phyloP scores from a whole-genome alignment of 441 rosid genomes.

The Erodium texanum region DNA sequence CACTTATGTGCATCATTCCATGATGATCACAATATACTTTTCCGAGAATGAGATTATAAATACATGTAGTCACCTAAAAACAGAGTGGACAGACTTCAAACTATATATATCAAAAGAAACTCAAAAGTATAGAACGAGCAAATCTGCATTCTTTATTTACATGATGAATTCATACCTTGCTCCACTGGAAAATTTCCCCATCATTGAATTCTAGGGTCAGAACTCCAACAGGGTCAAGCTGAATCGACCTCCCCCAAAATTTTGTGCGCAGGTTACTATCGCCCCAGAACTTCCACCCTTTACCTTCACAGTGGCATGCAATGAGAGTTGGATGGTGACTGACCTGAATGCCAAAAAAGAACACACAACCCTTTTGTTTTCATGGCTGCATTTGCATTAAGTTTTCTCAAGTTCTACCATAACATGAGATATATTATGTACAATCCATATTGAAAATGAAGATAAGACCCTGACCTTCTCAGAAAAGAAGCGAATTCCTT shows the following conservation, averaged over 20 bases:
- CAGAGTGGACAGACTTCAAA: conserved; percentile 17
- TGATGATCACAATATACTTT: conserved; percentile 90
- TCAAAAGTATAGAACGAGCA: conserved; percentile 11
- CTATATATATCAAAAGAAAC: no score
- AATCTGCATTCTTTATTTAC: no score
- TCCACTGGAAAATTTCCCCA: conserved; percentile 92
- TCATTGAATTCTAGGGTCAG: conserved; percentile 86
- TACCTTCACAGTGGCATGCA: conserved; percentile 95
- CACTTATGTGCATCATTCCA: conserved; percentile 69
- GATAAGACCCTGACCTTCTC: conserved; percentile 59
- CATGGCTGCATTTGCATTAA: no score
- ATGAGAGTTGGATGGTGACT: conserved; percentile 96
- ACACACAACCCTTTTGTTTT: background rate
- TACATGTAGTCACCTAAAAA: conserved; percentile 72
- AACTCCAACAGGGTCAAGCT: conserved; percentile 83
- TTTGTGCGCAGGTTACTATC: conserved; percentile 86
- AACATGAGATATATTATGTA: no score
- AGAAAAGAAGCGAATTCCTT: conserved; percentile 85
- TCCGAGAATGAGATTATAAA: conserved; percentile 88
- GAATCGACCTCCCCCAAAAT: conserved; percentile 99
- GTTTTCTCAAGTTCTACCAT: no score
- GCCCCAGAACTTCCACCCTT: conserved; percentile 96
- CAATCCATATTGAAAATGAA: no score
- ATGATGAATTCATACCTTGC: conserved; percentile 61
- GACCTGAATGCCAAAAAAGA: conserved; percentile 38